Evolutionary conservation across 1,284 basidiomycete species (phyloP).

Genomic region (Ustilago bromivora): DNA sequence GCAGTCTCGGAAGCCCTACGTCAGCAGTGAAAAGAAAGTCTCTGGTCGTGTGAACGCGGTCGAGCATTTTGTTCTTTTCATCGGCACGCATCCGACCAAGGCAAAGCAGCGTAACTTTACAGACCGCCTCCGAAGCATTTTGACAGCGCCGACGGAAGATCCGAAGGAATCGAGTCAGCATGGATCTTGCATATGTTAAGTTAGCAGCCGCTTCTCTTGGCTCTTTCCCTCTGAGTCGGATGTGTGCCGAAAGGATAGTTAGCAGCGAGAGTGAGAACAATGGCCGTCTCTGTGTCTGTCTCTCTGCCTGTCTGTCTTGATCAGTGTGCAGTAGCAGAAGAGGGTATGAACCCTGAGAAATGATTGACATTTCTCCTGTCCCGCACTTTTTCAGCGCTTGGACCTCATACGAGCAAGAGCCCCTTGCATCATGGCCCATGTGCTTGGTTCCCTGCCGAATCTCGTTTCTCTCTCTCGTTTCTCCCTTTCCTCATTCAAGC

Average conservation of each 20-base stretch:
- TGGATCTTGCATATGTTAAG: conserved; percentile 7
- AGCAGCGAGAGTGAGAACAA: not conserved
- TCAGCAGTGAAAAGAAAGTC: not conserved
- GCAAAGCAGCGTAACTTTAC: not conserved
- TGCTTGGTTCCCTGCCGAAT: conserved; percentile 5
- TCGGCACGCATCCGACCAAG: not conserved
- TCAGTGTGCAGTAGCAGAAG: not conserved
- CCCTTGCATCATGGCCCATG: conserved; percentile 1
- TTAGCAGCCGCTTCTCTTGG: not conserved
- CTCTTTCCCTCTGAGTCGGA: not conserved
- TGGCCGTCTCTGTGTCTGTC: not conserved
- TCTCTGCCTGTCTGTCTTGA: not conserved
- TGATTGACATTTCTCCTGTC: conserved; percentile 1
- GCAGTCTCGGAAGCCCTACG: not conserved
- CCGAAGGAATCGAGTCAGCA: conserved; percentile 3
- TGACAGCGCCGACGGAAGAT: conserved; percentile 3
- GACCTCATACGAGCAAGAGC: not conserved
- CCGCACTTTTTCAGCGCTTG: not conserved
- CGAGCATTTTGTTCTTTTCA: not conserved
- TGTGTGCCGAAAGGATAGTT: not conserved
- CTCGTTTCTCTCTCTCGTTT: not conserved
- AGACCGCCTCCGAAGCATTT: not conserved
- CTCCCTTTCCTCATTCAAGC: not conserved
- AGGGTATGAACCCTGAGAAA: not conserved
- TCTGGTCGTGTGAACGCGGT: not conserved